Evolutionary conservation across 169 alveolate genomes (phyloP), one percentile per base, ranked within the genome.

Genomic region (Cryptosporidium felis): DNA sequence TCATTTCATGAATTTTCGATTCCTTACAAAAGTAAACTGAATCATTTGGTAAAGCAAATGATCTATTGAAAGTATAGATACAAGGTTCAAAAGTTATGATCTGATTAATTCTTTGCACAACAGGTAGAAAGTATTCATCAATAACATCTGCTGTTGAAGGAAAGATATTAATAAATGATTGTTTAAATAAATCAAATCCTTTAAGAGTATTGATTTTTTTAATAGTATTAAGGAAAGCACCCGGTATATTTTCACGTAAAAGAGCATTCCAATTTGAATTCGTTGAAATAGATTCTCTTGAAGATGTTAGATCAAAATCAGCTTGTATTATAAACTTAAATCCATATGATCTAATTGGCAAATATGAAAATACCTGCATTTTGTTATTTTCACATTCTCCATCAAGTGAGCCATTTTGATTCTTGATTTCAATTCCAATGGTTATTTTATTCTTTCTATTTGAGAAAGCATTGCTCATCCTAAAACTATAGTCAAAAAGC

Each of bases 291-390:
- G 74, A 49, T 12, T 90, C 93, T 1, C 93, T 82, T 9, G 91
- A 80, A 5, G 93, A 80, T 0, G 93, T 82, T 53, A 90, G 34
- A 0, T 32, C 80, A 38, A 90, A 90, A 34, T 88, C 89, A 0
- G 89, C 93, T 12, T 90, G 91, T 51, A 90, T 16, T 8, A 81
- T 62, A 41, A 90, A 88, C n/a, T 80, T 82, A 8, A 90, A 51
- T 14, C 91, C 91, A 56, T 51, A 90, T 58, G 81, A 60, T 26
- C 90, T 79, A 42, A 90, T 65, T 0, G 93, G 93, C 28, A 90
- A 82, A 49, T 63, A 90, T 28, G 90, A 61, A 62, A 60, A 88
- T 4, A 82, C 46, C 6, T 38, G 41, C 16, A 30, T 41, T 14
- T 45, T 60, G 5, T 42, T 32, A 26, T 38, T 28, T 18, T 26